A percentile compares a stretch with the other conserved stretches of the same genome.
Conservation (phyloP, 176 grass and related monocot species). For the Alloteropsis semialata region DNA sequence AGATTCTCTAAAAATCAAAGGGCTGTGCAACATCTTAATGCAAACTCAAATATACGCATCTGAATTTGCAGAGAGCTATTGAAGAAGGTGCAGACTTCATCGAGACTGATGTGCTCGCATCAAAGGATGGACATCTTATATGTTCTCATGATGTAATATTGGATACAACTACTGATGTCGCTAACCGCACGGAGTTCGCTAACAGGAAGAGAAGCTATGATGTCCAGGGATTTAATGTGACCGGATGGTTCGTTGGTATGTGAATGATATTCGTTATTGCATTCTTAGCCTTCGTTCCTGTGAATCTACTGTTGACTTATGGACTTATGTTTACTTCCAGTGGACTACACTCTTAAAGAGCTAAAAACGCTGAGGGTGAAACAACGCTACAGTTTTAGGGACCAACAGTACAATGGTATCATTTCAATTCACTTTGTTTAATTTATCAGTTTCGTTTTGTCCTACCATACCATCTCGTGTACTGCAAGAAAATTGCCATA, state of each 20-base stretch:
- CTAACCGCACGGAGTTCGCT: constrained; percentile 41
- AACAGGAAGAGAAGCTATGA: constrained; percentile 68
- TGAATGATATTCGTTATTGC: neutral
- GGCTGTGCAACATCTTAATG: neutral
- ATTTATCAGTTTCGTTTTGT: neutral
- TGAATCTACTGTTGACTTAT: neutral
- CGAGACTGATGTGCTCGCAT: constrained; percentile 73
- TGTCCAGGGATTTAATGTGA: constrained; percentile 50
- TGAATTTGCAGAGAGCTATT: constrained; percentile 60
- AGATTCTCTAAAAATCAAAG: constrained; percentile 21
- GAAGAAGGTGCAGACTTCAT: constrained; percentile 88
- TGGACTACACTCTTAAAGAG: constrained; percentile 72
- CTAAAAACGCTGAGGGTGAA: constrained; percentile 68
- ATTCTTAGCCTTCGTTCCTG: neutral
- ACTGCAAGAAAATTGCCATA: neutral
- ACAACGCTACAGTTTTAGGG: constrained; percentile 58
- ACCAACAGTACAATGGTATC: constrained; percentile 73
- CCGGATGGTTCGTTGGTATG: constrained; percentile 66
- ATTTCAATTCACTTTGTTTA: neutral
- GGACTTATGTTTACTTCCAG: constrained; percentile 34
- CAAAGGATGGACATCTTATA: constrained; percentile 64
- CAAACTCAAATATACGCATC: neutral
- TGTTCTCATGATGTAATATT: constrained; percentile 78
- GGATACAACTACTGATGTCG: constrained; percentile 55
- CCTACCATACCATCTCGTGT: neutral